Evolutionary conservation across 805 yeast species (phyloP), one percentile per base, ranked within the genome.

Genomic region (Metschnikowia colocasiae): DNA sequence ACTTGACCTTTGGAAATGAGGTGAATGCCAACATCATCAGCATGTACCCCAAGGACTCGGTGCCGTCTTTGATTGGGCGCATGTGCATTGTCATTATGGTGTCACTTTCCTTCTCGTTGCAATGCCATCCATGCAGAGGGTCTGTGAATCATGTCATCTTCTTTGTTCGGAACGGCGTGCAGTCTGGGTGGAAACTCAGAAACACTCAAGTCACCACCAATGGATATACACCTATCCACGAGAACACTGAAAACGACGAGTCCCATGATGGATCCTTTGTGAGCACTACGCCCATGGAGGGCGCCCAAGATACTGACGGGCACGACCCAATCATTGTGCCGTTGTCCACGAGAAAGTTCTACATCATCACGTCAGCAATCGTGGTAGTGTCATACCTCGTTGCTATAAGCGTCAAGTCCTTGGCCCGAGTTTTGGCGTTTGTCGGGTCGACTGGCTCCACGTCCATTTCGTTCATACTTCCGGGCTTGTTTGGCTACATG

Each of bases 361-460:
- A 53, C 30, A 38, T 54, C 25, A 64, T 69, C 40, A 69, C 74
- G 13, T 48, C 59, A 1, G 43, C 49, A 6, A 59, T 68, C 19
- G 70, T 90, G 43, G 32, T 75, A 0, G 58, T 73, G 5, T 80
- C 89, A 40, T 89, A 85, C 60, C 46, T 70, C 1, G 69, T 85
- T 8, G 94, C 97, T 0, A 66, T 83, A 30, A 63, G 80, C 3
- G 83, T 90, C 26, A 70, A 70, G 12, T 87, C 96, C 0, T 79
- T 90, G 55, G 95, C 92, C 23, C 78, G 83, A 40, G 91, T 91
- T 12, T 69, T 90, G 55, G 90, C 96, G 1, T 72, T 90, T 53
- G 96, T 90, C 3, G 97, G 97, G 2, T 87, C 96, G 1, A 89
- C 96, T 0, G 97, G 97, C 0, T 87, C 96, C 1, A 90, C 97